Base-by-base conservation (phyloP, 192 early-diverging fungal species). In the Rhizoclosmatium sp. region DNA sequence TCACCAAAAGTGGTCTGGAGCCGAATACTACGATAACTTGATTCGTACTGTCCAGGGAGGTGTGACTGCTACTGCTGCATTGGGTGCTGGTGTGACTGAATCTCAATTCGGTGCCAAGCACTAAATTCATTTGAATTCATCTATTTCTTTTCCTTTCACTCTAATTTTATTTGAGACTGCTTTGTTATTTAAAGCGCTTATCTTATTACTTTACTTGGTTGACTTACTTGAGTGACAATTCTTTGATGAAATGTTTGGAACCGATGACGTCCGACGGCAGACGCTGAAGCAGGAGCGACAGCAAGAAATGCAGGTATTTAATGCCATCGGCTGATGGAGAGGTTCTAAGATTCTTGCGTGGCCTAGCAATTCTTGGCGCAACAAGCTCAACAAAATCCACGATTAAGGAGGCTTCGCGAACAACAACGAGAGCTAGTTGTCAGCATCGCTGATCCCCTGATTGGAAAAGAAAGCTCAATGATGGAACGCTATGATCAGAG, bases 1-100 rank as follows among this genome's bases (percentile, higher is more conserved):
- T 9, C 96, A 99, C 84, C 97, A 97, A 85, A 94, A 93, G 83
- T 97, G 95, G 95, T 95, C 95, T 1, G 95, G 95, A 71, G 95
- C 95, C 48, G 91, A 94, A 87, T 97, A 95, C 86, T 88, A 92
- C 71, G 95, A 97, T 79, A 91, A 91, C 81, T 81, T 97, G 48
- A 95, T 99, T 88, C 95, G 94, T 83, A 94, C 94, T 62, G 96
- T 96, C 76, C 90, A 92, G 12, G 96, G 96, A 69, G 97, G 97
- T 82, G 94, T 99, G 21, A 92, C 94, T 2, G 92, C 95, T 39
- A 97, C 96, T 12, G 92, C 97, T 45, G 97, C 97, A 71, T 95
- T 99, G 95, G 97, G 97, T 73, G 89, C 92, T 71, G 97, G 84
- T 60, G 87, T 88, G 21, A 88, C 87, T 14, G 87, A 88, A 71